These are phyloP conservation scores for Ogataea paradorogensis DNA, from an alignment of 805 yeast species.

Conservation along the genomic window DNA sequence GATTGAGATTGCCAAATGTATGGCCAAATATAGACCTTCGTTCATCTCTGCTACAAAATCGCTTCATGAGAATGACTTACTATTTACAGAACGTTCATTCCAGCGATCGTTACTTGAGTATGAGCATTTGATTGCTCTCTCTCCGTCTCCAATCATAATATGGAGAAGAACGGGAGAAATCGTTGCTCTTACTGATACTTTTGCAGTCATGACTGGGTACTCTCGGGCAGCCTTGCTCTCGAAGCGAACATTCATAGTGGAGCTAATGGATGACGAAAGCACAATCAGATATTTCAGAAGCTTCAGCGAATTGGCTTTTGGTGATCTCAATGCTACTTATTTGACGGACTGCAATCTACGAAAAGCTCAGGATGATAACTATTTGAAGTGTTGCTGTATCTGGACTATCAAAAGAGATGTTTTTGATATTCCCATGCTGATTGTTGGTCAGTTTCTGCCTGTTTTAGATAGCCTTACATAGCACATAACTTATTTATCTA, in stretches of 20 bases:
- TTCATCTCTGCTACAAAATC: conserved; percentile 75
- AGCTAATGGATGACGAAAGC: conserved; percentile 77
- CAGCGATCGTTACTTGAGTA: conserved; percentile 58
- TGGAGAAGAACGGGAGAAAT: conserved; percentile 89
- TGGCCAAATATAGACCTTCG: conserved; percentile 70
- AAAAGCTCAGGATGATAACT: conserved; percentile 38
- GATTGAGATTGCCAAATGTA: conserved; percentile 47
- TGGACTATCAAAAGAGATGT: conserved; percentile 85
- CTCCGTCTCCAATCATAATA: conserved; percentile 76
- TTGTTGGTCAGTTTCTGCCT: conserved; percentile 79
- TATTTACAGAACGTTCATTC: conserved; percentile 57
- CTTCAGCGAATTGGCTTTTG: conserved; percentile 71
- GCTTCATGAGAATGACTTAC: conserved; percentile 66
- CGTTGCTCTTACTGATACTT: conserved; percentile 73
- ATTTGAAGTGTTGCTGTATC: conserved; percentile 64
- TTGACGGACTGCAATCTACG: conserved; percentile 48
- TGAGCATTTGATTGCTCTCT: conserved; percentile 51
- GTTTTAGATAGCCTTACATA: conserved; percentile 37
- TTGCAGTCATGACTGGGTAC: conserved; percentile 67
- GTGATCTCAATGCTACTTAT: conserved; percentile 53
- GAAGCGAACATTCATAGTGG: conserved; percentile 67
- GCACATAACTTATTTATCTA: background rate
- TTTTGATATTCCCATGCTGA: conserved; percentile 80
- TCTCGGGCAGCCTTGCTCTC: conserved; percentile 54
- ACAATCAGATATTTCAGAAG: conserved; percentile 69